Evolutionary conservation across 345 rosid genomes (phyloP), one percentile per base, ranked within the genome.

Genomic region (Melastoma malabathricum): DNA sequence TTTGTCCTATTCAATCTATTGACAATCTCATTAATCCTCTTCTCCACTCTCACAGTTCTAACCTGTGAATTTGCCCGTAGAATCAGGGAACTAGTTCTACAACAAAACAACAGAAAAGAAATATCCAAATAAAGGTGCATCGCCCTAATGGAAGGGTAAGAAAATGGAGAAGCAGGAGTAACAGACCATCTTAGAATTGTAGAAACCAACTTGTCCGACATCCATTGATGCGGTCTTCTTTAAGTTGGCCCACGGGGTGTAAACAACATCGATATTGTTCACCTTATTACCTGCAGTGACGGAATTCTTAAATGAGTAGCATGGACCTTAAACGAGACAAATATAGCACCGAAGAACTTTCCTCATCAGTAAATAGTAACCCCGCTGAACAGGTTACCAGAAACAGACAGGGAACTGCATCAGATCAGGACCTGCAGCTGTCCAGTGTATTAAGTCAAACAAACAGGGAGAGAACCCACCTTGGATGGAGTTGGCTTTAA

Each of bases 161-260:
- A 17, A 22, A n/a, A 27, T 6, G 14, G 22, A 27, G 38, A 3
- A 43, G 15, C 43, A 51, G 8, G 14, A 46, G 45, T 47, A 54
- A 34, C 73, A 76, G 66, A 81, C 98, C 93, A 77, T 81, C 79
- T 81, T 92, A 0, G 95, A 38, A 67, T 77, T 82, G 73, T 84
- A 76, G 73, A 92, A 92, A 59, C 97, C 95, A 59, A 92, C 95
- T 84, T 92, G 98, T 34, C 98, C 98, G 57, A 87, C 97, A 68
- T 92, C 97, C 98, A 92, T 92, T 52, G 97, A 82, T 49, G 95
- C 79, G 49, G 94, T 84, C 70, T 87, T 92, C 86, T 82, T 92
- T 70, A 92, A 77, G 70, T 92, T 87, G 44, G 83, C 61, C 98
- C 98, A 92, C 1, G 93, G 93, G 55, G 97, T 92, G 73, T 92